Base-by-base conservation (phyloP, 352 stramenopile genomes). In the Pythium aphanidermatum region DNA sequence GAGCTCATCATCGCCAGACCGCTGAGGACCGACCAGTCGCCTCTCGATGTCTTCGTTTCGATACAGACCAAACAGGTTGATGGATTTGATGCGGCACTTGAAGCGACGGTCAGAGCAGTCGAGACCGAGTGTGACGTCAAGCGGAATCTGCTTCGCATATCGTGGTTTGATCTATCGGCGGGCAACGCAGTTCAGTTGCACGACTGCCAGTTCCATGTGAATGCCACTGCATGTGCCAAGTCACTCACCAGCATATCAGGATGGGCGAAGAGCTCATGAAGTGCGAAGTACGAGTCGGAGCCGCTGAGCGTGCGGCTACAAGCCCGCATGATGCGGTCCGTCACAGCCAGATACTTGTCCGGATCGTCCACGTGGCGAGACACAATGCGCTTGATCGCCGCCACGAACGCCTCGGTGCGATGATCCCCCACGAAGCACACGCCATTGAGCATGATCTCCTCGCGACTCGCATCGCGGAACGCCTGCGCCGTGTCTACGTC, bases 291-390 rank as follows among this genome's bases (percentile, higher is more conserved):
- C 46, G 74, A 86, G 58, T 87, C 78, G 9, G 71, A 70, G 29
- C 74, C 78, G 46, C 73, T 89, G 33, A 87, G 73, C 19, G 74
- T 90, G 29, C 78, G 78, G 40, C 70, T 86, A 57, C 78, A 87
- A 7, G 68, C 61, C 12, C 78, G 66, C 70, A 86, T 80, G 53
- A 90, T 57, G 16, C 74, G 69, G 54, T 88, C 74, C 4, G 70
- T 69, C 27, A 83, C 55, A 5, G 61, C 52, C 16, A 86, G 54
- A 38, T 59, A 65, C 19, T 62, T 61, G 21, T 79, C 64, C 1
- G 73, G 61, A 21, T 76, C 55, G 32, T 66, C 49, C 12, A 72
- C 65, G 45, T 83, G 60, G 4, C 55, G 59, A 3, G 52, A 49
- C 1, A 87, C 78, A 36, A 90, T 86, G 24, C 70, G 77, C 51